Evolutionary conservation across 1,284 basidiomycete genomes (phyloP), one percentile per base, ranked within the genome.

Genomic region (Leccinum angustisporum): DNA sequence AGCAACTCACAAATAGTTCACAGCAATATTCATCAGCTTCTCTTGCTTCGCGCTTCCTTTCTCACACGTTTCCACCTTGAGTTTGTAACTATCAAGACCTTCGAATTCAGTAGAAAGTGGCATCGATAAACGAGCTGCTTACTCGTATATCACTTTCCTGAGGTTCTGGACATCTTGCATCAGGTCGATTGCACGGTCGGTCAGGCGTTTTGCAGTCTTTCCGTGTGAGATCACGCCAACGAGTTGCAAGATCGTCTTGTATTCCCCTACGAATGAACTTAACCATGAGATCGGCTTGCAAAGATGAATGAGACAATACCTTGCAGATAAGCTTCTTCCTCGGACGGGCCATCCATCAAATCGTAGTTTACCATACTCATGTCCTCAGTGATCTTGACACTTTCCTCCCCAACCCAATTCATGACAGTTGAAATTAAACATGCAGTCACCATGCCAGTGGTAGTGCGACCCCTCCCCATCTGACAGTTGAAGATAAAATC

Each of bases 81-180:
- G 81, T 75, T 97, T 97, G 79, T 95, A 96, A 74, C 93, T 95
- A 56, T 48, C 59, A 56, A 48, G 50, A 62, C 55, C 54, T 55
- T 38, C 61, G 40, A 21, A 48, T 52, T 68, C 34, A 58, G 30
- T n/a, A 57, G 27, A 55, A 16, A 30, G 25, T 21, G 10, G 43
- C 5, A 57, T 43, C 10, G 52, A 36, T 59, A 36, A 43, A 34
- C 43, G 6, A 61, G 10, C 43, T 25, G 72, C 83, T 74, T 66
- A 95, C 94, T 95, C 92, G 71, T 95, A 97, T 53, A 97, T 91
- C 0, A 95, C 92, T 73, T 92, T 93, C 52, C 95, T 86, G 51
- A 98, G 79, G 72, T 98, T 98, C 75, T 98, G 95, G 0, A 98
- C 95, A 65, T 95, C 94, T 76, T 92, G 90, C 92, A 95, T 94